Conservation (phyloP, 495 filamentous ascomycete genomes). For the Lentithecium fluviatile region DNA sequence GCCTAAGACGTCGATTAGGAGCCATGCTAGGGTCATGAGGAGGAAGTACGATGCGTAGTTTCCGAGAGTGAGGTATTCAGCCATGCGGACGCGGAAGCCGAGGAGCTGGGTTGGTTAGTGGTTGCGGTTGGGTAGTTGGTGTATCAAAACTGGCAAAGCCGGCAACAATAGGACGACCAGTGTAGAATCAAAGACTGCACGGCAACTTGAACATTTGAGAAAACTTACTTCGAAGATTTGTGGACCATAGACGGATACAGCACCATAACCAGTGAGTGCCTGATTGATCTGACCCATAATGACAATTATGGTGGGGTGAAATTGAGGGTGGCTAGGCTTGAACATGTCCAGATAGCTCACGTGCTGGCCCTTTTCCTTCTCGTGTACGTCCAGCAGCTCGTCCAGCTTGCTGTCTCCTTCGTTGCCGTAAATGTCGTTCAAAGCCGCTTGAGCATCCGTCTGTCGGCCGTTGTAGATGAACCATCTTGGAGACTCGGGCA, state of each 20-base stretch:
- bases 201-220: not conserved
- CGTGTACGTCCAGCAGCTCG: slow-evolving; percentile 48
- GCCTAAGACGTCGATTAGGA: slow-evolving; percentile 53
- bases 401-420: slow-evolving; percentile 48
- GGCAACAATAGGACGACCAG: no score
- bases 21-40: slow-evolving; percentile 56
- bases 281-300: slow-evolving; percentile 61
- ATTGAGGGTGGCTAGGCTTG: slow-evolving; percentile 45
- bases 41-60: slow-evolving; percentile 58
- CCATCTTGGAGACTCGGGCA: slow-evolving; percentile 59
- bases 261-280: slow-evolving; percentile 56
- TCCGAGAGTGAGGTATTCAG: slow-evolving; percentile 53
- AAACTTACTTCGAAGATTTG: slow-evolving; percentile 52
- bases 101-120: slow-evolving; percentile 43
- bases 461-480: slow-evolving; percentile 48
- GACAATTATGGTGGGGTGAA: slow-evolving; percentile 55
- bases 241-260: slow-evolving; percentile 58
- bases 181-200: no score
- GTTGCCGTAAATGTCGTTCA: slow-evolving; percentile 50
- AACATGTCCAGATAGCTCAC: slow-evolving; percentile 54
- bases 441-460: slow-evolving; percentile 47
- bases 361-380: slow-evolving; percentile 46
- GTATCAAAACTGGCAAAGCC: no score
- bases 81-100: slow-evolving; percentile 46
- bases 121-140: no score